Evolutionary conservation across 129 eudicot species (phyloP), one percentile per base, ranked within the genome.

Genomic region (Lonicera japonica): DNA sequence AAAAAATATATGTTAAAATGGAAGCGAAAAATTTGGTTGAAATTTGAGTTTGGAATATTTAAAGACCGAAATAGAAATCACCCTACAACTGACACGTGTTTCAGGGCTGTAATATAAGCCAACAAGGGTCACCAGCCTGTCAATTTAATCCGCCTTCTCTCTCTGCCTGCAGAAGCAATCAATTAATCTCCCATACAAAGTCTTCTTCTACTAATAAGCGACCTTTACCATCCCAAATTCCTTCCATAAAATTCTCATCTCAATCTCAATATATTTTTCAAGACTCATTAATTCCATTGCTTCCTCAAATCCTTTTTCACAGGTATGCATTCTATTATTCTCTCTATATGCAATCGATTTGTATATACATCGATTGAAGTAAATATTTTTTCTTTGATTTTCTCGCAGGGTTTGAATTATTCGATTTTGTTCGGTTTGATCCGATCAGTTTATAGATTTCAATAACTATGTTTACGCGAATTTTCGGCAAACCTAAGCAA

Each of bases 401-500:
- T 66, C 52, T 55, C 54, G 56, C 63, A 54, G 72, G 50, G 14
- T 68, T 25, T 21, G 19, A 58, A 20, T 29, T 40, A 24, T 68
- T 66, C 25, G 14, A 15, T 14, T 24, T 58, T 43, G 50, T 56
- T 25, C n/a, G 22, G 1, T 24, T 48, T 1, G 21, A 11, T 43
- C 6, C 36, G 4, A 29, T 29, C 4, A 29, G 2, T 29, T 29
- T 29, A 29, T 6, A 29, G 36, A 29, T 43, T 43, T 52, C 13
- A 43, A 43, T 25, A 0, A 40, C 39, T 5, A 64, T 64, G 69
- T 64, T 64, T 52, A 29, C 25, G 16, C 58, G 68, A 11, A 52
- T 64, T 17, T 64, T 64, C 11, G 69, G 69, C 23, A 78, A 73
- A 60, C 83, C 83, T 20, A 78, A 73, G 75, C 79, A 73, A 54